A percentile compares a stretch with the other conserved stretches of the same genome.
These are phyloP conservation scores for Alternaria rosae DNA, from an alignment of 2,329 filamentous ascomycete species.

Conservation along the genomic window DNA sequence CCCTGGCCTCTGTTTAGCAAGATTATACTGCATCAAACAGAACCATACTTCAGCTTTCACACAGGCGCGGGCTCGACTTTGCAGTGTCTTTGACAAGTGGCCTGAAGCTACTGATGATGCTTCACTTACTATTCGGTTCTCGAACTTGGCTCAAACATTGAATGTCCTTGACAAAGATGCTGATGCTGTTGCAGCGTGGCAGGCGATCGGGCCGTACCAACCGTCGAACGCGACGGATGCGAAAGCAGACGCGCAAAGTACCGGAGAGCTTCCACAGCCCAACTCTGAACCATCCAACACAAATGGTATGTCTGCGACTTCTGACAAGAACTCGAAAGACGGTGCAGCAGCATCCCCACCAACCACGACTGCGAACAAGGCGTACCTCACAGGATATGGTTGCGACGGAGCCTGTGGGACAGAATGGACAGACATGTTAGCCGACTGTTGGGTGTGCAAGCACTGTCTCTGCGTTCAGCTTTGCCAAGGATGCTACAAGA, in stretches of 20 bases:
- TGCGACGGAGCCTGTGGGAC: not conserved
- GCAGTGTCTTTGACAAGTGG: constrained; percentile 5
- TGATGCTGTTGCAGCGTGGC: constrained; percentile 3
- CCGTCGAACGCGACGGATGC: too few species aligned
- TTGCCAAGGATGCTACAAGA: not conserved
- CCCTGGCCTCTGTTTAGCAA: not conserved
- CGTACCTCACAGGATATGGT: not conserved
- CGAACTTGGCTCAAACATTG: not conserved
- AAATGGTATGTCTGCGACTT: not conserved
- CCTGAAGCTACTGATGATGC: not conserved
- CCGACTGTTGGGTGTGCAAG: not conserved
- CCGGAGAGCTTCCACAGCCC: not conserved
- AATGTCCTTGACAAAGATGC: not conserved
- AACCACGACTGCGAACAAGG: not conserved
- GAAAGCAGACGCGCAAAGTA: not conserved
- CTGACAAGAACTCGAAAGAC: not conserved
- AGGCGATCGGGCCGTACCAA: not conserved
- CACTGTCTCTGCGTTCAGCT: not conserved
- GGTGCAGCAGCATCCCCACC: not conserved
- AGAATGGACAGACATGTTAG: not conserved
- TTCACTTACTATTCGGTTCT: not conserved
- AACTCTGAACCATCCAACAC: not conserved
- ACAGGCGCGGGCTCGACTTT: not conserved
- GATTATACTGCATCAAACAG: not conserved
- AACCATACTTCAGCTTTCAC: not conserved